Evolutionary conservation across 495 filamentous ascomycete species (phyloP).

Genomic region (Rhypophila decipiens): DNA sequence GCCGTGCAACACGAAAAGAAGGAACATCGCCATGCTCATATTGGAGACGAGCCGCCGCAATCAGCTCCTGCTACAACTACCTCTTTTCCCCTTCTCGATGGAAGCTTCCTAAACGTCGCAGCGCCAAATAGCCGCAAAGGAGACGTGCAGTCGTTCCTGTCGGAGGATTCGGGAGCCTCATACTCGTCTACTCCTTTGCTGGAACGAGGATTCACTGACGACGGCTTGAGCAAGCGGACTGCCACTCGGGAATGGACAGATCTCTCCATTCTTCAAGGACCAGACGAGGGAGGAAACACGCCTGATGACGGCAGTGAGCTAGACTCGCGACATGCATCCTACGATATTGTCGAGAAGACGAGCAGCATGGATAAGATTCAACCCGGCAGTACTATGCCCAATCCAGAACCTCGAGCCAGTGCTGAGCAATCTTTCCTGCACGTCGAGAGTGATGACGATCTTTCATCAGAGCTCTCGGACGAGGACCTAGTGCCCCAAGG

Average conservation of each 20-base stretch:
- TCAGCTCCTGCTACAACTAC: slow-evolving; percentile 10
- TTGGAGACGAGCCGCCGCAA: slow-evolving; percentile 26
- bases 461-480: slow-evolving; percentile 75
- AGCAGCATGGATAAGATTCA: slow-evolving; percentile 35
- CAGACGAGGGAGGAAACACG: slow-evolving; percentile 22
- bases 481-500: slow-evolving; percentile 52
- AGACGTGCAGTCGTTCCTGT: slow-evolving; percentile 40
- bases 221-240: slow-evolving; percentile 34
- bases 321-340: slow-evolving; percentile 33
- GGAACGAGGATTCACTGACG: slow-evolving; percentile 62
- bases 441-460: slow-evolving; percentile 58
- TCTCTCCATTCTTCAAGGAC: slow-evolving; percentile 36
- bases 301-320: slow-evolving; percentile 26
- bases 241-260: slow-evolving; percentile 39
- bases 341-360: slow-evolving; percentile 43
- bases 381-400: slow-evolving; percentile 16
- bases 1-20: slow-evolving; percentile 35
- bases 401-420: slow-evolving; percentile 12
- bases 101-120: slow-evolving; percentile 17
- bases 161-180: slow-evolving; percentile 48
- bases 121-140: slow-evolving; percentile 14
- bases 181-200: slow-evolving; percentile 74
- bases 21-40: slow-evolving; percentile 41
- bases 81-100: slow-evolving; percentile 10
- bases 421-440: slow-evolving; percentile 59